Evolutionary conservation across 495 filamentous ascomycete species (phyloP).

Genomic region (Aspergillus avenaceus): DNA sequence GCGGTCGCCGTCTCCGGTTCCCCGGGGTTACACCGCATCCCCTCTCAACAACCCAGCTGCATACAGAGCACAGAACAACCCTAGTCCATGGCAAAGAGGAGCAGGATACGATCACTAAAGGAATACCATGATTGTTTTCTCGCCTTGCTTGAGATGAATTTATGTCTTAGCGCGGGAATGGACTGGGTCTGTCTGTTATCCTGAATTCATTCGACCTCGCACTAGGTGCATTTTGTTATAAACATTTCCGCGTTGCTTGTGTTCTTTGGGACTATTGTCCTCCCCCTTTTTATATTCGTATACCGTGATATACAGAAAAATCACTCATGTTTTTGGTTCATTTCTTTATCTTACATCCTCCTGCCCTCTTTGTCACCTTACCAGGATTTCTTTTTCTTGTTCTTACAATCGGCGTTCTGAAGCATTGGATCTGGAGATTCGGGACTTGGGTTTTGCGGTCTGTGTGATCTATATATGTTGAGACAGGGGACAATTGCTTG

Average conservation of each 20-base stretch:
- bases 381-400: constrained; percentile 17
- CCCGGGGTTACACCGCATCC: constrained; percentile 28
- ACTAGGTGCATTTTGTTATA: constrained; percentile 11
- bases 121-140: constrained; percentile 24
- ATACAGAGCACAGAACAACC: constrained; percentile 50
- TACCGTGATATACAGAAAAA: constrained; percentile 23
- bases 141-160: constrained; percentile 36
- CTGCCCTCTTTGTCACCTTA: constrained; percentile 17
- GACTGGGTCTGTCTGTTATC: constrained; percentile 24
- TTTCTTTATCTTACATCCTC: constrained; percentile 9
- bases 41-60: constrained; percentile 23
- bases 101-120: constrained; percentile 60
- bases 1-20: constrained; percentile 34
- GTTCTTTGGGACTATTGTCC: constrained; percentile 10
- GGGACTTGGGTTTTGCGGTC: constrained; percentile 21
- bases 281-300: constrained; percentile 7
- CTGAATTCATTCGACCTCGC: constrained; percentile 19
- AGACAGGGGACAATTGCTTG: constrained; percentile 7
- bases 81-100: constrained; percentile 64
- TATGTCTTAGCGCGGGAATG: constrained; percentile 38
- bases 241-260: constrained; percentile 14
- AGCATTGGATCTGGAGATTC: constrained; percentile 35
- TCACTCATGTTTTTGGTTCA: constrained; percentile 6
- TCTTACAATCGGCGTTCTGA: constrained; percentile 27
- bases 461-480: constrained; percentile 18